Conservation (phyloP, 2,329 filamentous ascomycete genomes). For the Domatiomyces globalis region DNA sequence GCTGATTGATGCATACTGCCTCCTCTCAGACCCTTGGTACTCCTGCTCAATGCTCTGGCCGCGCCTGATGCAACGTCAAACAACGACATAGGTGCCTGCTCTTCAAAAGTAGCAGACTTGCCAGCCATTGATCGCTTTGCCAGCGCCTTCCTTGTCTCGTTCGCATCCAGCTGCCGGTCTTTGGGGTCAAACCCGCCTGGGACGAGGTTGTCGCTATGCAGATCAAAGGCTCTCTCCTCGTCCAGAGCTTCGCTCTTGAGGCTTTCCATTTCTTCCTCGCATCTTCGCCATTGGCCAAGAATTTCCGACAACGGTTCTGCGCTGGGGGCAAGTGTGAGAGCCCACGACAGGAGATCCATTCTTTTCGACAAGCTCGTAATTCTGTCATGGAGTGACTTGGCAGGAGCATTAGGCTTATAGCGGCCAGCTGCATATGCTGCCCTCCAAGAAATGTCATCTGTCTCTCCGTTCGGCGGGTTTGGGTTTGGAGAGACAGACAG, state of each 20-base stretch:
- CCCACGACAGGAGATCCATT: slow-evolving; percentile 50
- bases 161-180: slow-evolving; percentile 31
- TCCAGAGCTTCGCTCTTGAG: slow-evolving; percentile 41
- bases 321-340: slow-evolving; percentile 45
- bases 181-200: slow-evolving; percentile 33
- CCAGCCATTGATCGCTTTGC: slow-evolving; percentile 22
- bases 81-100: slow-evolving; percentile 37
- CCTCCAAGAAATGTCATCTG: slow-evolving; percentile 50
- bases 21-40: slow-evolving; percentile 22
- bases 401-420: slow-evolving; percentile 29
- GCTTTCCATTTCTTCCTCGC: slow-evolving; percentile 44
- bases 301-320: slow-evolving; percentile 45
- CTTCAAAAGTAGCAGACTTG: slow-evolving; percentile 14
- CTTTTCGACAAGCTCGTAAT: slow-evolving; percentile 47
- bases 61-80: slow-evolving; percentile 40
- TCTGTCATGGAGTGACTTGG: slow-evolving; percentile 26
- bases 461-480: slow-evolving; percentile 12
- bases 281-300: slow-evolving; percentile 47
- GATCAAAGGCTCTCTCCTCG: slow-evolving; percentile 45
- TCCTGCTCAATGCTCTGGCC: slow-evolving; percentile 33
- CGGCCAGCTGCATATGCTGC: slow-evolving; percentile 49
- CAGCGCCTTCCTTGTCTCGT: slow-evolving; percentile 30
- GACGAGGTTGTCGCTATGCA: slow-evolving; percentile 34
- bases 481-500: slow-evolving; percentile 26
- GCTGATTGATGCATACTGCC: slow-evolving; percentile 3